Evolutionary conservation across 2,329 filamentous ascomycete species (phyloP).

Genomic region (Phialocephala subalpina): DNA sequence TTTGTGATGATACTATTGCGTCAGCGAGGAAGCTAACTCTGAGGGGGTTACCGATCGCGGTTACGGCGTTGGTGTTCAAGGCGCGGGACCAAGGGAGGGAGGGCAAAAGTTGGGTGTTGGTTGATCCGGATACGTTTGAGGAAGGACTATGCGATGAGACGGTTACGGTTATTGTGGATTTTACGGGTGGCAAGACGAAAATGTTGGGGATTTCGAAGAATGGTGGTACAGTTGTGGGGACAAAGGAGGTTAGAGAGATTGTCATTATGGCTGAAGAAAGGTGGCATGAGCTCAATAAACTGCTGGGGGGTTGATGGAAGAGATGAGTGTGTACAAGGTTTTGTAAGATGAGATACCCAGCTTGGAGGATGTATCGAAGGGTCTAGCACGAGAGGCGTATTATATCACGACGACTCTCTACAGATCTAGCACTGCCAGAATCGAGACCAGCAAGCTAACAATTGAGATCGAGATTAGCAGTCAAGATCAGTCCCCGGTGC

Average conservation of each 20-base stretch:
- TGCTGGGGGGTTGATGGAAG: conserved; percentile 33
- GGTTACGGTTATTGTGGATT: conserved; percentile 85
- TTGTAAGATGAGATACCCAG: background rate
- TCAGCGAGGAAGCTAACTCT: conserved; percentile 66
- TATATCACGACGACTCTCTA: no score
- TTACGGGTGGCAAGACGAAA: conserved; percentile 52
- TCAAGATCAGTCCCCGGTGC: no score
- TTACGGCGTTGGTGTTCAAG: conserved; percentile 81
- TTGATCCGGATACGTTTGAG: conserved; percentile 90
- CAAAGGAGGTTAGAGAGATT: conserved; percentile 66
- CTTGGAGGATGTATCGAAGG: no score
- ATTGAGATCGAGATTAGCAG: no score
- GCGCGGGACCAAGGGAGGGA: conserved; percentile 59
- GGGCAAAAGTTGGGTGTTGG: conserved; percentile 76
- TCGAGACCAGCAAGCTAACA: no score
- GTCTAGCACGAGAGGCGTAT: no score
- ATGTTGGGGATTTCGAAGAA: conserved; percentile 82
- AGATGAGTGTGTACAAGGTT: background rate
- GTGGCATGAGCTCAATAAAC: conserved; percentile 60
- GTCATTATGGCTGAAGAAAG: conserved; percentile 66
- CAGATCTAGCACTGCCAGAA: no score
- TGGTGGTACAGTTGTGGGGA: conserved; percentile 77
- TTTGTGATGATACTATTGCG: conserved; percentile 72
- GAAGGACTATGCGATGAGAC: conserved; percentile 84
- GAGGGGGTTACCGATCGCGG: conserved; percentile 74